Evolutionary conservation across 805 yeast species (phyloP).

Genomic region (Isabelozyma heimii): DNA sequence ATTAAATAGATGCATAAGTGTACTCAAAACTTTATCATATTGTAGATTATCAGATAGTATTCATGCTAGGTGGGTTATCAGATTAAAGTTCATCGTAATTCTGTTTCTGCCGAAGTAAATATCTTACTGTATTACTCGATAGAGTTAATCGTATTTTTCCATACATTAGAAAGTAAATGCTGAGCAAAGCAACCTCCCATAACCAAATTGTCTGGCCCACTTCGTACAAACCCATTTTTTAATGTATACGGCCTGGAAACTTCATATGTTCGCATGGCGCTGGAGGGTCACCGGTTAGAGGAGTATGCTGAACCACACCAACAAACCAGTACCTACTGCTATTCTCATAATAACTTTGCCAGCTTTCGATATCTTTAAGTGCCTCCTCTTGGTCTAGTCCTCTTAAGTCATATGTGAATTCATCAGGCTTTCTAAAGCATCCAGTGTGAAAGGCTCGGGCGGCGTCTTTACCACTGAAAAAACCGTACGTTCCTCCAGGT

Average conservation of each 20-base stretch:
- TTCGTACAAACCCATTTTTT: background rate
- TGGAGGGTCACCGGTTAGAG: slow-evolving; percentile 49
- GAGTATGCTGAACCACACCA: slow-evolving; percentile 51
- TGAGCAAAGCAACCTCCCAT: too few species aligned
- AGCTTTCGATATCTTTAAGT: slow-evolving; percentile 37
- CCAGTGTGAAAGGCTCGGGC: slow-evolving; percentile 73
- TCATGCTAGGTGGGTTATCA: too few species aligned
- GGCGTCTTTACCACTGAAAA: slow-evolving; percentile 64
- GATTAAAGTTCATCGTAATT: too few species aligned
- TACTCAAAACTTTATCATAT: background rate
- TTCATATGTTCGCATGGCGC: slow-evolving; percentile 40
- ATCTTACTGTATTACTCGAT: too few species aligned
- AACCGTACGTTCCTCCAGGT: slow-evolving; percentile 52
- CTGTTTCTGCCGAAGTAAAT: too few species aligned
- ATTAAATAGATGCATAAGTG: slow-evolving; percentile 10
- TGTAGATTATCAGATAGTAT: too few species aligned
- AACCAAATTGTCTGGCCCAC: too few species aligned
- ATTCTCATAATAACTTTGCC: slow-evolving; percentile 51
- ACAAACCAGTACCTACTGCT: slow-evolving; percentile 58
- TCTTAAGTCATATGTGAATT: slow-evolving; percentile 64
- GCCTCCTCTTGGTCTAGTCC: slow-evolving; percentile 50
- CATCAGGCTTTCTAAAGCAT: slow-evolving; percentile 52
- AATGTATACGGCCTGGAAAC: slow-evolving; percentile 15
- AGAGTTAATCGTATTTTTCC: too few species aligned
- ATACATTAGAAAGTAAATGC: too few species aligned